phyloP scores from a whole-genome alignment of 1,284 basidiomycete species.

The Pascua sp. region DNA sequence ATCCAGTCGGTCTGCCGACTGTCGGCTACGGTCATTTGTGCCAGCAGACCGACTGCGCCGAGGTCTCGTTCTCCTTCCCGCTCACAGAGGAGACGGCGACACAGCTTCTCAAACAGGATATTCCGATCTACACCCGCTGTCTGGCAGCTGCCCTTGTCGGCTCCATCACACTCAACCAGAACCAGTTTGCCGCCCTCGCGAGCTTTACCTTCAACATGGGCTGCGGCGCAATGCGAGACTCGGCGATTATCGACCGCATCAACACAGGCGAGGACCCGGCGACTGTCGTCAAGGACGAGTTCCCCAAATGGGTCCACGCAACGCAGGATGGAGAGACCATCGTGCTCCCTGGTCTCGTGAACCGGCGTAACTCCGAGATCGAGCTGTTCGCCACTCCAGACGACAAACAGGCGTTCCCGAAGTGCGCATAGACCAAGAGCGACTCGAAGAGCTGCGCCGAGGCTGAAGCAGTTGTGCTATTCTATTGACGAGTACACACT shows the following conservation, averaged over 20 bases:
- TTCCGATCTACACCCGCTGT: conserved; percentile 7
- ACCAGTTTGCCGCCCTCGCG: conserved; percentile 13
- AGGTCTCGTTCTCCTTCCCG: conserved; percentile 5
- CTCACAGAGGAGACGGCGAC: conserved; percentile 4
- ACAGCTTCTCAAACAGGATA: conserved; percentile 6
- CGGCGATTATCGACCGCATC: conserved; percentile 3
- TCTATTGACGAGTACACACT: too few species aligned
- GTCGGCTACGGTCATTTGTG: conserved; percentile 18
- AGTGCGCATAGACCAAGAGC: neutral
- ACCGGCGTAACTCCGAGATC: conserved; percentile 12
- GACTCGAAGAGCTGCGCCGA: too few species aligned
- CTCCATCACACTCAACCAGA: conserved; percentile 10
- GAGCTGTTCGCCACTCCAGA: conserved; percentile 4
- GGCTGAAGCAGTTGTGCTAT: too few species aligned
- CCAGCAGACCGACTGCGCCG: neutral
- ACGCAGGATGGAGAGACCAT: neutral
- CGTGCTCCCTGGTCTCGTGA: conserved; percentile 3
- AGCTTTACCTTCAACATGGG: conserved; percentile 12
- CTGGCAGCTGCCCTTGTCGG: conserved; percentile 1
- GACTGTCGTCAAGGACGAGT: conserved; percentile 6
- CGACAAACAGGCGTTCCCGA: conserved; percentile 4
- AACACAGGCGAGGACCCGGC: conserved; percentile 8
- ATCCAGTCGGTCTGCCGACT: conserved; percentile 11
- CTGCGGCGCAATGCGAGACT: conserved; percentile 1
- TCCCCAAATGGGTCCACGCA: conserved; percentile 8